Evolutionary conservation across 305 asterid genomes (phyloP), one percentile per base, ranked within the genome.

Genomic region (Fraxinus paxiana): DNA sequence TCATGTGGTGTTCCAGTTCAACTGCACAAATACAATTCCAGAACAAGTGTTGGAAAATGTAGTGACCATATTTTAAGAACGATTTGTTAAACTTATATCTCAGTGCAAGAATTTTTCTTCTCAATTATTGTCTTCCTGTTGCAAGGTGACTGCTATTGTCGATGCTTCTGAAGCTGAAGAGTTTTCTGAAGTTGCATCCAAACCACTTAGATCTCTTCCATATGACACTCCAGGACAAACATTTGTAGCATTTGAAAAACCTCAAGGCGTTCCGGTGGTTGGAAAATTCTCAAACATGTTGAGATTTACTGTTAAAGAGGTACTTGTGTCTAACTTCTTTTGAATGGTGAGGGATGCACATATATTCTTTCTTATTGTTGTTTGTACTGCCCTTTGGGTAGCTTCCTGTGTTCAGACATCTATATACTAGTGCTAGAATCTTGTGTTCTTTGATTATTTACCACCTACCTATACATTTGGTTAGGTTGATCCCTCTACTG

Each of bases 141-240:
- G 82, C 87, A 85, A 94, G 97, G 98, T 94, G 59, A 86, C 90
- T 79, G 98, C 93, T 79, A 80, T 93, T 76, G 98, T 94, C 83
- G 98, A 94, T 88, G 90, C 94, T 84, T 93, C 97, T 73, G 98
- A 94, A 33, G 97, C 97, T 24, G 98, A 92, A 88, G 97, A 92
- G 63, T 93, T 94, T 81, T 82, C 92, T 87, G 98, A 94, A 91
- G 87, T 92, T 38, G 97, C 91, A 85, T 76, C 91, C 38, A 93
- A 91, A 85, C 93, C 96, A 82, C 81, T 94, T 28, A 91, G 84
- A 79, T 89, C 93, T 24, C 97, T 94, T 84, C 97, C 97, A 61
- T 93, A 87, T 48, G 97, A 94, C 80, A 89, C 96, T 31, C 95
- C 97, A 5, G 94, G 91, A 75, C 97, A 93, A 86, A 94, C 96